Evolutionary conservation across 441 rosid genomes (phyloP).

Genomic region (Heliophila coronopifolia): DNA sequence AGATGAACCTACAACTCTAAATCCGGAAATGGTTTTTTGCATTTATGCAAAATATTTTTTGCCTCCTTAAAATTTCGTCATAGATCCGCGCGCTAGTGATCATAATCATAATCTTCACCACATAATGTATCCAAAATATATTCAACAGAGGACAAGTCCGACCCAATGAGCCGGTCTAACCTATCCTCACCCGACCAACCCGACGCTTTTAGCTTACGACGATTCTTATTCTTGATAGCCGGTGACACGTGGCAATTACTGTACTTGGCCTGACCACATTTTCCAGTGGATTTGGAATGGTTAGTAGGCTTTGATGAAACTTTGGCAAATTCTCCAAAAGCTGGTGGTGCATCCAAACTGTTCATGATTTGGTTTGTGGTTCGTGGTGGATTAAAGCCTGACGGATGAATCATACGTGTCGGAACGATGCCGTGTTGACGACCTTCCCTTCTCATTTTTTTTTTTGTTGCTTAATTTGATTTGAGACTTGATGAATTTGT

Average conservation of each 20-base stretch:
- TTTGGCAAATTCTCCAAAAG: conserved; percentile 12
- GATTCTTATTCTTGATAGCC: conserved; percentile 8
- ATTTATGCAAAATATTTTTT: too few relatives aligned
- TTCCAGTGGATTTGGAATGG: not conserved
- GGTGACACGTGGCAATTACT: conserved; percentile 20
- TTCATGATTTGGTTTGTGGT: not conserved
- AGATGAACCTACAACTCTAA: too few relatives aligned
- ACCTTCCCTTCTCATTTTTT: conserved; percentile 25
- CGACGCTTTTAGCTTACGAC: not conserved
- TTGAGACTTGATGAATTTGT: conserved; percentile 14
- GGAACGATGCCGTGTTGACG: conserved; percentile 16
- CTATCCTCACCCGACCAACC: conserved; percentile 7
- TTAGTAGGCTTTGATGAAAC: conserved; percentile 19
- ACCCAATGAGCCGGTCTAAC: conserved; percentile 14
- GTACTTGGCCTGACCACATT: conserved; percentile 2
- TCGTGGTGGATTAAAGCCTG: not conserved
- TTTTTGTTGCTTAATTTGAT: not conserved
- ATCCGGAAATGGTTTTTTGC: too few relatives aligned
- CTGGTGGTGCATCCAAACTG: conserved; percentile 2
- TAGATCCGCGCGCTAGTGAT: too few relatives aligned
- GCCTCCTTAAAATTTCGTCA: too few relatives aligned
- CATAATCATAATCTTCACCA: conserved; percentile 15
- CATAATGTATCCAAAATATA: conserved; percentile 10
- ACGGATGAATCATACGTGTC: conserved; percentile 9
- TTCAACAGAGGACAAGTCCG: conserved; percentile 2